These are phyloP conservation scores for Ogataea paraovalis DNA, from an alignment of 805 yeast species.

Conservation along the genomic window DNA sequence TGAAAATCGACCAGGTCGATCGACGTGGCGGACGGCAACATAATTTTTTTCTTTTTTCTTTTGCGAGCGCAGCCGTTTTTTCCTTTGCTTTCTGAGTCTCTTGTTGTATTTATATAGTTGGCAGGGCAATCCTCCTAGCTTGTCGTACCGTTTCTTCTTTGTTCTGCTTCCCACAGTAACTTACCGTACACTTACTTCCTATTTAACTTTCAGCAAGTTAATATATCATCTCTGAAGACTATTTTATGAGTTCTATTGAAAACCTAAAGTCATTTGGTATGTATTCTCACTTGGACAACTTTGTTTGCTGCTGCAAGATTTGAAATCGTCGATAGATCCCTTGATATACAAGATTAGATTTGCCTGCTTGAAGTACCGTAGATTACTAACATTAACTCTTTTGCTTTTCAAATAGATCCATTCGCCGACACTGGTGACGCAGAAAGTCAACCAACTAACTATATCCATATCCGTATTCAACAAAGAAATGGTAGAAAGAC, in stretches of 20 bases:
- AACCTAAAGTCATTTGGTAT: slow-evolving; percentile 73
- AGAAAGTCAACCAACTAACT: slow-evolving; percentile 92
- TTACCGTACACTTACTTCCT: background rate
- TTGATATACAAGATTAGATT: too few relatives aligned
- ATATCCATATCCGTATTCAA: slow-evolving; percentile 97
- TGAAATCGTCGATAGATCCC: too few relatives aligned
- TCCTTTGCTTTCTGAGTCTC: background rate
- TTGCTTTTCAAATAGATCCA: slow-evolving; percentile 56
- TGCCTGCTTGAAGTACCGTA: too few relatives aligned
- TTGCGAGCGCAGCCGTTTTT: too few relatives aligned
- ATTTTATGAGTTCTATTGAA: slow-evolving; percentile 84
- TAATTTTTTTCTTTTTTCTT: background rate
- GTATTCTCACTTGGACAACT: too few relatives aligned
- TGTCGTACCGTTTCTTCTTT: background rate
- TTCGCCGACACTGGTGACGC: slow-evolving; percentile 99
- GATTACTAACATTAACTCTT: background rate
- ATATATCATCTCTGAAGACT: background rate
- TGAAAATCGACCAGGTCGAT: too few relatives aligned
- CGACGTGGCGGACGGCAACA: background rate
- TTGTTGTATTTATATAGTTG: too few relatives aligned
- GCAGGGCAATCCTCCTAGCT: background rate
- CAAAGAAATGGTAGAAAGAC: slow-evolving; percentile 99
- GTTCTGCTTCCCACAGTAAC: background rate
- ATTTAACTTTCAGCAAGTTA: background rate
- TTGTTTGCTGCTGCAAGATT: background rate